Conservation (phyloP, 2,329 filamentous ascomycete species). For the Septoria petroselini region DNA sequence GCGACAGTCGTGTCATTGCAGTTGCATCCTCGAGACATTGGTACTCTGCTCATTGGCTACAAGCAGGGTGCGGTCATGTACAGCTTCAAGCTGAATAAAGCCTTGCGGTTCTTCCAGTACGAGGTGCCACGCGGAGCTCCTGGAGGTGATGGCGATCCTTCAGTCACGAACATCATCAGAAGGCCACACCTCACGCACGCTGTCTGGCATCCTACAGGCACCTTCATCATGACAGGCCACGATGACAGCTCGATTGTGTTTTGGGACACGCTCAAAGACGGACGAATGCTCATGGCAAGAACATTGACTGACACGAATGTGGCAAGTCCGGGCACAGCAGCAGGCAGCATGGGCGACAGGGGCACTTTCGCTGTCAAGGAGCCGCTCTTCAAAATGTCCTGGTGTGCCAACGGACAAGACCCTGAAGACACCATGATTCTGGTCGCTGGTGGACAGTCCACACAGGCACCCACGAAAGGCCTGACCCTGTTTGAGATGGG, state of each 20-base stretch:
- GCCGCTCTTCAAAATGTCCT: constrained; percentile 74
- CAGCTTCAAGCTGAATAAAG: constrained; percentile 86
- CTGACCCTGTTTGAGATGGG: constrained; percentile 89
- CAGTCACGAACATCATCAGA: constrained; percentile 59
- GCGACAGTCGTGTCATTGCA: constrained; percentile 71
- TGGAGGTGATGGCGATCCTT: constrained; percentile 68
- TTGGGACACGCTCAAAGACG: constrained; percentile 80
- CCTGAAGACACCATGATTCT: constrained; percentile 89
- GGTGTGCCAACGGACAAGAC: constrained; percentile 85
- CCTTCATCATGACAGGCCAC: constrained; percentile 80
- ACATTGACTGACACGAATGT: constrained; percentile 73
- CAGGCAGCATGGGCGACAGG: constrained; percentile 34
- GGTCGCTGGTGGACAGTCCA: constrained; percentile 74
- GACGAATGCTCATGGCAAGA: constrained; percentile 75
- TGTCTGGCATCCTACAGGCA: constrained; percentile 91
- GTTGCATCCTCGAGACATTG: constrained; percentile 88
- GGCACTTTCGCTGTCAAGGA: constrained; percentile 62
- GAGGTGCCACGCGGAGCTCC: constrained; percentile 75
- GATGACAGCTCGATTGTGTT: constrained; percentile 90
- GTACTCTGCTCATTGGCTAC: constrained; percentile 88
- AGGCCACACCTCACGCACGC: constrained; percentile 76
- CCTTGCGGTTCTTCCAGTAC: constrained; percentile 79
- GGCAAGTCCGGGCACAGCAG: constrained; percentile 55
- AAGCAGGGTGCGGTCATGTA: constrained; percentile 82
- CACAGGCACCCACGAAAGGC: constrained; percentile 66